Percentiles rank a stretch among this genome's conserved stretches.
These are phyloP conservation scores for Penicillium fimorum DNA, from an alignment of 495 filamentous ascomycete species.

Conservation along the genomic window DNA sequence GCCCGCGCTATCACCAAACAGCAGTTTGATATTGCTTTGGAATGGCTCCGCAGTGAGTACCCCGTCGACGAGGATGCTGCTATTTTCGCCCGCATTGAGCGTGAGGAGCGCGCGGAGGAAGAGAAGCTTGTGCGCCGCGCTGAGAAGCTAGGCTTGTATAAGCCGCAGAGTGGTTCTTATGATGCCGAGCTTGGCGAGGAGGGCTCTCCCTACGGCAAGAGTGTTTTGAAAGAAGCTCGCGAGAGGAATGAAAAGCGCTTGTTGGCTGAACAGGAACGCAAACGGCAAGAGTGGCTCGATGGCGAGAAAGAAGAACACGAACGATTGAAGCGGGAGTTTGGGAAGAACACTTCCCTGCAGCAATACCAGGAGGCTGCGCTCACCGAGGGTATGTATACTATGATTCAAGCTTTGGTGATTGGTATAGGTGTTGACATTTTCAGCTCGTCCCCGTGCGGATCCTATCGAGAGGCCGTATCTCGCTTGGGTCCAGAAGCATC, in stretches of 20 bases:
- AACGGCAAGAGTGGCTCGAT: slow-evolving; percentile 45
- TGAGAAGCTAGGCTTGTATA: slow-evolving; percentile 48
- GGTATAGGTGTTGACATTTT: slow-evolving; percentile 14
- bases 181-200: slow-evolving; percentile 42
- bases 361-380: slow-evolving; percentile 40
- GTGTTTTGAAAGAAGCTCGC: slow-evolving; percentile 49
- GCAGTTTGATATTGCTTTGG: slow-evolving; percentile 51
- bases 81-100: slow-evolving; percentile 60
- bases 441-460: slow-evolving; percentile 46
- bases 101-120: slow-evolving; percentile 47
- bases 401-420: background rate
- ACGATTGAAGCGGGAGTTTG: slow-evolving; percentile 39
- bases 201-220: slow-evolving; percentile 42
- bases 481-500: slow-evolving; percentile 51
- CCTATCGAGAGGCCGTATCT: slow-evolving; percentile 41
- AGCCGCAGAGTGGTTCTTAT: slow-evolving; percentile 48
- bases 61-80: slow-evolving; percentile 75
- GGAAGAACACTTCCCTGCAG: slow-evolving; percentile 51
- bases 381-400: slow-evolving; percentile 33
- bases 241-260: slow-evolving; percentile 46
- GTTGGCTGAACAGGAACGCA: slow-evolving; percentile 48
- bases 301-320: slow-evolving; percentile 41
- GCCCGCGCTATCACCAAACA: slow-evolving; percentile 39
- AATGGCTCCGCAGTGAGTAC: slow-evolving; percentile 65
- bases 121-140: slow-evolving; percentile 45